These are phyloP conservation scores for Candida pseudoglaebosa DNA, from an alignment of 805 yeast species.

Conservation along the genomic window DNA sequence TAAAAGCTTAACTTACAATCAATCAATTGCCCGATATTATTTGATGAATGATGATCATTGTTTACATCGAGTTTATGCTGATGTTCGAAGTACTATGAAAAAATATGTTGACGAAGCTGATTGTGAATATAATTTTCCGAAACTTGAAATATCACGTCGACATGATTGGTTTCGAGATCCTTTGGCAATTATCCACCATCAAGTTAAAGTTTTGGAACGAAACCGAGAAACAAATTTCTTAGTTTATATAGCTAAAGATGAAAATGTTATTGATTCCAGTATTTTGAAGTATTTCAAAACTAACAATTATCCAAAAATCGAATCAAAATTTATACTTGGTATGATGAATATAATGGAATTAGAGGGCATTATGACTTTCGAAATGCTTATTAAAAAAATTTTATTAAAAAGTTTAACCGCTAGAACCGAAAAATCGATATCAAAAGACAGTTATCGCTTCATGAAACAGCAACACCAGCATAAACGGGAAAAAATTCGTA, in stretches of 20 bases:
- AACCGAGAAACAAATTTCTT: not conserved
- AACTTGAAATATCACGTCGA: not conserved
- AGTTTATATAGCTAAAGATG: not conserved
- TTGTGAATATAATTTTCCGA: not conserved
- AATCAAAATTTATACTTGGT: not conserved
- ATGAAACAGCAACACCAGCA: not conserved
- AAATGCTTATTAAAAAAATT: slow-evolving; percentile 1
- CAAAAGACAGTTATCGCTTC: not conserved
- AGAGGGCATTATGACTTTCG: slow-evolving; percentile 3
- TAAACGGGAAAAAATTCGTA: not conserved
- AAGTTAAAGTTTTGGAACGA: not conserved
- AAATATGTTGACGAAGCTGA: not conserved
- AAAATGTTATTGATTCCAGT: not conserved
- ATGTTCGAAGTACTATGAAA: not conserved
- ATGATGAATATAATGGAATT: slow-evolving; percentile 1
- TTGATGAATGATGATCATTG: slow-evolving; percentile 3
- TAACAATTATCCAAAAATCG: not conserved
- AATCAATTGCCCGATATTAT: slow-evolving; percentile 4
- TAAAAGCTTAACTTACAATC: slow-evolving; percentile 1
- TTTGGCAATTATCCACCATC: not conserved
- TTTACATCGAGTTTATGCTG: not conserved
- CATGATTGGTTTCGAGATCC: not conserved
- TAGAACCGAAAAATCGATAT: slow-evolving; percentile 2
- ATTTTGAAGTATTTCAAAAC: not conserved
- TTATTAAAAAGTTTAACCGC: slow-evolving; percentile 3